These are phyloP conservation scores for Rhodotorula sp. DNA, from an alignment of 1,284 basidiomycete species.

Conservation along the genomic window DNA sequence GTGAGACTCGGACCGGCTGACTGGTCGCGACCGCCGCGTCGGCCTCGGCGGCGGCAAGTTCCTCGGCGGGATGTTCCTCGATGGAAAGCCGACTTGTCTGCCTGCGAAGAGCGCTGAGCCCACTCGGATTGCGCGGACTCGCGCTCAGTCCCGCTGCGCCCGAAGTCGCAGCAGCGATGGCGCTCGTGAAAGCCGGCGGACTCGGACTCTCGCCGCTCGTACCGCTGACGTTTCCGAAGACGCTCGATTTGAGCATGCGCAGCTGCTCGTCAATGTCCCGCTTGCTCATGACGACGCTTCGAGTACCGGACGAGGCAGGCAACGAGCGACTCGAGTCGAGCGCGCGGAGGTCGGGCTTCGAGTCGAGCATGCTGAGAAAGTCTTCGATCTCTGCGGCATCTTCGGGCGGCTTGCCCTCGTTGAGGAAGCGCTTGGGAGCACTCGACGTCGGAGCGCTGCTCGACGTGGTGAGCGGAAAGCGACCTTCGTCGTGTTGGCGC, in stretches of 20 bases:
- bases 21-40: neutral
- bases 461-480: neutral
- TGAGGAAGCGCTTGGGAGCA: slow-evolving; percentile 13
- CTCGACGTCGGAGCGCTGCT: neutral
- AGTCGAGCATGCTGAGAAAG: slow-evolving; percentile 43
- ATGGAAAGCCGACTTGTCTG: slow-evolving; percentile 31
- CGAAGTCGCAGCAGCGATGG: neutral
- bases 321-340: slow-evolving; percentile 1
- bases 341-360: slow-evolving; percentile 35
- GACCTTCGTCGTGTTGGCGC: slow-evolving; percentile 13
- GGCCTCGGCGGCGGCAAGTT: slow-evolving; percentile 7
- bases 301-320: neutral
- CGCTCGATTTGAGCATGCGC: slow-evolving; percentile 15
- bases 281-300: slow-evolving; percentile 24
- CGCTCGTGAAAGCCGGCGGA: slow-evolving; percentile 6
- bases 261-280: slow-evolving; percentile 35
- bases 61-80: slow-evolving; percentile 24
- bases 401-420: slow-evolving; percentile 15
- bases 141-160: neutral
- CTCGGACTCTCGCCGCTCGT: neutral
- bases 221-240: neutral
- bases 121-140: slow-evolving; percentile 7
- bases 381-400: slow-evolving; percentile 42
- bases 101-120: slow-evolving; percentile 13
- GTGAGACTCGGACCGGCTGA: neutral